These are phyloP conservation scores for Skeletonema potamos DNA, from an alignment of 108 stramenopile genomes.

Conservation along the genomic window DNA sequence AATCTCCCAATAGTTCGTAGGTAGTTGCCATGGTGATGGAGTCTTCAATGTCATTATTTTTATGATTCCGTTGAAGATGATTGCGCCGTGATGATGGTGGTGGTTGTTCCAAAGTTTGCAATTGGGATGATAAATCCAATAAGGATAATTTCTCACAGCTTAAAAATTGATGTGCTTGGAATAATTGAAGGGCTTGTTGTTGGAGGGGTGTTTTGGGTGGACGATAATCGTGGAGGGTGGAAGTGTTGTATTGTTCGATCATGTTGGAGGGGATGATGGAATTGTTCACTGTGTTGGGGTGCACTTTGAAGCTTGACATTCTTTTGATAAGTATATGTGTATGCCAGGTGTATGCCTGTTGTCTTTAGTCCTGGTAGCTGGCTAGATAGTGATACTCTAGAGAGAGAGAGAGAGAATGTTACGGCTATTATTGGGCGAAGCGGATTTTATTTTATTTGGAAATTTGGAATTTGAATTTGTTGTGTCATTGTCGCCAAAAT, in stretches of 20 bases:
- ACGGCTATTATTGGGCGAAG: no score
- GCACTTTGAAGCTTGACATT: background rate
- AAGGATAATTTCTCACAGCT: slow-evolving; percentile 73
- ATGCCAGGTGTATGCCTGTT: no score
- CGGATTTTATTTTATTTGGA: no score
- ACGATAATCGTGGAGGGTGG: slow-evolving; percentile 1
- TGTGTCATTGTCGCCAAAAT: no score
- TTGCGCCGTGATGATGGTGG: slow-evolving; percentile 8
- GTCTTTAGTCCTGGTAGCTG: no score
- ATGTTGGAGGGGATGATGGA: slow-evolving; percentile 2
- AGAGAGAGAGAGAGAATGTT: no score
- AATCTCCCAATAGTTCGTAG: slow-evolving; percentile 73
- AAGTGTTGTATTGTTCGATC: background rate
- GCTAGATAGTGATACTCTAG: no score
- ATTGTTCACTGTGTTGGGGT: background rate
- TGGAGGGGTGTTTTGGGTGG: slow-evolving; percentile 47
- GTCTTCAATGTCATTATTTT: background rate
- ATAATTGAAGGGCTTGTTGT: slow-evolving; percentile 51
- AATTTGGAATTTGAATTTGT: no score
- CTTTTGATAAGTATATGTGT: no score
- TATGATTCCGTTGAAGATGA: background rate
- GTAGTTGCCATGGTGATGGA: slow-evolving; percentile 16
- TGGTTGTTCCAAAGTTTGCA: background rate
- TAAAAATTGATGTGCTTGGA: slow-evolving; percentile 61
- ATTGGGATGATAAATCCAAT: slow-evolving; percentile 58